A percentile compares a stretch with the other conserved stretches of the same genome.
Evolutionary conservation across 2,329 filamentous ascomycete genomes (phyloP).

Genomic region (Colletotrichum sp.): DNA sequence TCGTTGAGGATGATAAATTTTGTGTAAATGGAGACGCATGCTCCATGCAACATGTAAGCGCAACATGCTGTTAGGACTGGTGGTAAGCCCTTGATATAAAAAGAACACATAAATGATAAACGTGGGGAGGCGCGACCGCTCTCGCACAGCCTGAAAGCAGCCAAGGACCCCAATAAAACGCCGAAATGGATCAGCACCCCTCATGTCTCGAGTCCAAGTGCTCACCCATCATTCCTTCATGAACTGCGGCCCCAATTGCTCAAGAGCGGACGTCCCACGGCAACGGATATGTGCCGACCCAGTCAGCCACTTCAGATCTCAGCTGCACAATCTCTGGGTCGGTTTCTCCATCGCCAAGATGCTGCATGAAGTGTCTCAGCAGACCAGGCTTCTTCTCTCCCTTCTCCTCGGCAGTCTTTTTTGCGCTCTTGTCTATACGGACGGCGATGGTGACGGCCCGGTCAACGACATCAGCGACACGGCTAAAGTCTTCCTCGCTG

Average conservation of each 20-base stretch:
- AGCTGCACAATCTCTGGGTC: conserved; percentile 76
- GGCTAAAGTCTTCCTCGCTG: conserved; percentile 82
- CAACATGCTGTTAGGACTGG: background rate
- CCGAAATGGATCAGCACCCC: background rate
- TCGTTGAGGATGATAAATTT: background rate
- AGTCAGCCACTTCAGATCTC: conserved; percentile 76
- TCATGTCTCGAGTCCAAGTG: background rate
- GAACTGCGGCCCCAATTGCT: background rate
- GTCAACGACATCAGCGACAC: conserved; percentile 86
- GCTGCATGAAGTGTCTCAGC: conserved; percentile 71
- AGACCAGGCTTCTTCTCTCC: conserved; percentile 69
- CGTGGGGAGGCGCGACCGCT: background rate
- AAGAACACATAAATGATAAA: background rate
- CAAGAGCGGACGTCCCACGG: conserved; percentile 60
- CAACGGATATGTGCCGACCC: conserved; percentile 76
- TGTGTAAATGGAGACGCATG: background rate
- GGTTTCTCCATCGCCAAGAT: conserved; percentile 70
- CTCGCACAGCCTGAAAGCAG: background rate
- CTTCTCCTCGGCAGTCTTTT: conserved; percentile 70
- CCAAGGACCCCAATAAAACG: background rate
- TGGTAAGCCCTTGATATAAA: background rate
- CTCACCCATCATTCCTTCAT: background rate
- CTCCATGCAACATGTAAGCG: background rate
- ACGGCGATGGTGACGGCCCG: conserved; percentile 80
- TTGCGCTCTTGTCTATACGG: conserved; percentile 75